Base-by-base conservation (phyloP, 2,329 filamentous ascomycete species). In the Catunica adiposa region DNA sequence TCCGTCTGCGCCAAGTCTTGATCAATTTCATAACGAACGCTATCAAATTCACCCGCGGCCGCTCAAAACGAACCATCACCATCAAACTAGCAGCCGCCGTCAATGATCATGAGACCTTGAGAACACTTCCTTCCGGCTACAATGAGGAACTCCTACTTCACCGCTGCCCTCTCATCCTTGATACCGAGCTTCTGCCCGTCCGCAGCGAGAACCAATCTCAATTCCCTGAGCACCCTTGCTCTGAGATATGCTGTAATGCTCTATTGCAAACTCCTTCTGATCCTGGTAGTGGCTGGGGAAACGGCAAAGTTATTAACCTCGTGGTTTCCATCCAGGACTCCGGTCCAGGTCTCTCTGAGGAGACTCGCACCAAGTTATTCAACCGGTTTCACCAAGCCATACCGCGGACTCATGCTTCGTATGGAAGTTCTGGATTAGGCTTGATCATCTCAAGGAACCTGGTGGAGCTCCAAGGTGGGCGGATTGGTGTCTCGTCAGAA, bases 361-460 rank as follows among this genome's bases (percentile, higher is more conserved):
- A 83, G 60, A 82, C 85, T 63, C 79, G 77, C 64, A 82, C 80
- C 62, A 64, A 82, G 3, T 70, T 85, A 0, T 85, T 85, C 66
- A 77, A 82, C 59, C 74, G 82, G 4, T 85, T 85, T 64, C 81
- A 80, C 11, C 82, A 85, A 63, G 80, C 82, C 0, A 78, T 77
- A 6, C 81, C 81, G 3, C 73, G 81, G 26, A 86, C 82, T 0
- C 83, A 86, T 62, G 80, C 86, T 1, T 79, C 84, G 60, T 86
- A 86, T 59, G 83, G 83, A 22, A 83, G 83, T 6, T 83, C 79
- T 0, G 83, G 83, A 0, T 69, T 86, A 0, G 83, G 83, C 0
- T 70, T 89, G 1, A 89, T 88, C 68, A 89, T 89, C 64, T 86
- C 81, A 3, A 75, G 84, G 38, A 84, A 85, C 62, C 69, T 89